Percentiles rank a stretch among this genome's conserved stretches.
Evolutionary conservation across 768 basidiomycete genomes (phyloP).

Genomic region (Steccherinum ochraceum): DNA sequence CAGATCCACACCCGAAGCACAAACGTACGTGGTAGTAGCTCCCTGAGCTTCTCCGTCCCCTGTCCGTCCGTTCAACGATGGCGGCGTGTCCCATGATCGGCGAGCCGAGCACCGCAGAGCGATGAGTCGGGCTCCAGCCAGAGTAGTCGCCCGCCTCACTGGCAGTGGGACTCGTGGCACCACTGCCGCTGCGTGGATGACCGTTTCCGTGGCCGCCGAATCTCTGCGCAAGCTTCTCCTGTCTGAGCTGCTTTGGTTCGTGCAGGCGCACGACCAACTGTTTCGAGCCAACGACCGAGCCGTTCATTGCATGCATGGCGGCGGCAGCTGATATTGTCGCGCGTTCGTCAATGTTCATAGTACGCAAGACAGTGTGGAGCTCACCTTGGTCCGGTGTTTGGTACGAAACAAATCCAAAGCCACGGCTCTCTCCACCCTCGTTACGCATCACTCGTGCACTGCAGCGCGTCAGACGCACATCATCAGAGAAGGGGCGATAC

Average conservation of each 20-base stretch:
- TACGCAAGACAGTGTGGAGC: no score
- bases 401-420: conserved; percentile 89
- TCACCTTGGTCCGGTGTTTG: conserved; percentile 79
- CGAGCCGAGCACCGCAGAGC: conserved; percentile 46
- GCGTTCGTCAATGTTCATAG: no score
- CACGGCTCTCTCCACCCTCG: conserved; percentile 72
- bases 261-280: conserved; percentile 83
- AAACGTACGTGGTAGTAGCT: conserved; percentile 75
- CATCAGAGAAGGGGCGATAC: neutral
- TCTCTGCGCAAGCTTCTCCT: conserved; percentile 83
- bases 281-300: conserved; percentile 61
- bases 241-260: conserved; percentile 87
- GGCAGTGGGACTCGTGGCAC: conserved; percentile 78
- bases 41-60: conserved; percentile 72
- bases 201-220: conserved; percentile 62
- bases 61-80: conserved; percentile 47
- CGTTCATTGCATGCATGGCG: conserved; percentile 82
- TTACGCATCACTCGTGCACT: conserved; percentile 93
- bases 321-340: conserved; percentile 53
- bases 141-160: conserved; percentile 76
- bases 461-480: neutral
- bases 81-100: conserved; percentile 38
- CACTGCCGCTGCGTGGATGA: conserved; percentile 74
- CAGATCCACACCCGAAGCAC: neutral
- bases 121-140: conserved; percentile 71